Evolutionary conservation across 148 eudicot genomes (phyloP).

Genomic region (Rhododendron henanense): DNA sequence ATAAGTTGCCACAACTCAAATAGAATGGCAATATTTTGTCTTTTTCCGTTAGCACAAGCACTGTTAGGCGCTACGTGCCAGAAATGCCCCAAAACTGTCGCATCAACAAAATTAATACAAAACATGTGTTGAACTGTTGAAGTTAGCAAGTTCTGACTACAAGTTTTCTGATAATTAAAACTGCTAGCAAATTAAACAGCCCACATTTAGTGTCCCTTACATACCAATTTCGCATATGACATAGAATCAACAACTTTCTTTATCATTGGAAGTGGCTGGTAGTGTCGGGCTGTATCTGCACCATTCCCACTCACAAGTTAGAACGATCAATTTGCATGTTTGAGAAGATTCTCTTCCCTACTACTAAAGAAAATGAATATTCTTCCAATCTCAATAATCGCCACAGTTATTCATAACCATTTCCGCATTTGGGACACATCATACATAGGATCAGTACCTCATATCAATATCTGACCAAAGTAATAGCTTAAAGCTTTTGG

Average conservation of each 20-base stretch:
- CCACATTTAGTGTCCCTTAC: conserved; percentile 11
- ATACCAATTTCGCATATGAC: conserved; percentile 88
- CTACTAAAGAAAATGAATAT: background rate
- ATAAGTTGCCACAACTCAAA: background rate
- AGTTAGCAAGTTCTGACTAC: background rate
- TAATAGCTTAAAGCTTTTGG: background rate
- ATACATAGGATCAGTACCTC: background rate
- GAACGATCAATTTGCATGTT: background rate
- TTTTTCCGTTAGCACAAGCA: background rate
- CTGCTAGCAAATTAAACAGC: background rate
- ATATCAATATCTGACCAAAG: background rate
- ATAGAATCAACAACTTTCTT: conserved; percentile 92
- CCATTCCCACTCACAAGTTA: conserved; percentile 11
- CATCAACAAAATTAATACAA: background rate
- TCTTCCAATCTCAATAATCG: background rate
- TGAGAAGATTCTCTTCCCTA: background rate
- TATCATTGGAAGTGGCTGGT: conserved; percentile 64
- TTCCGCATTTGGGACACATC: background rate
- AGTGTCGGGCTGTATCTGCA: conserved; percentile 94
- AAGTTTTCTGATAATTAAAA: background rate
- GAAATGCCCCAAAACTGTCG: background rate
- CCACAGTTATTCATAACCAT: background rate
- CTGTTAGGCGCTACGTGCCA: background rate
- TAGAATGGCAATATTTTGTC: background rate
- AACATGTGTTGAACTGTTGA: background rate